phyloP scores from a whole-genome alignment of 441 rosid species.

The Bocquillonia castaneifolia region DNA sequence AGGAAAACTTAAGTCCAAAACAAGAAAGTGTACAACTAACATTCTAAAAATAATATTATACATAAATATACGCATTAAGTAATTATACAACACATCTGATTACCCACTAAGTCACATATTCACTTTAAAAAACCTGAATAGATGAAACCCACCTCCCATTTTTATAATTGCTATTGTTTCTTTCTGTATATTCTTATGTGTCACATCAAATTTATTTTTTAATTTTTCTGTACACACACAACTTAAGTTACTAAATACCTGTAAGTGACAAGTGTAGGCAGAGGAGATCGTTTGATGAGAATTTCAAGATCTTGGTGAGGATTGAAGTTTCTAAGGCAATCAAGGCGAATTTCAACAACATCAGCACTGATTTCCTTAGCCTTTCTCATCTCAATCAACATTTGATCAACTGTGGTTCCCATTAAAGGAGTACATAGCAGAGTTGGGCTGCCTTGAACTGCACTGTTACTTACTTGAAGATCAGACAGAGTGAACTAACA shows the following conservation, averaged over 20 bases:
- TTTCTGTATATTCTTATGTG: too few relatives aligned
- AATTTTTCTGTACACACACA: neutral
- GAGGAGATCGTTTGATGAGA: conserved; percentile 49
- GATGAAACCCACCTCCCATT: too few relatives aligned
- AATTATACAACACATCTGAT: too few relatives aligned
- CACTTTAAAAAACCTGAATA: neutral
- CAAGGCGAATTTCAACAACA: conserved; percentile 83
- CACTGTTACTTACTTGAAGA: too few relatives aligned
- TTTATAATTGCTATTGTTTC: too few relatives aligned
- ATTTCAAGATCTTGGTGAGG: conserved; percentile 43
- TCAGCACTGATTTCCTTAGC: conserved; percentile 74
- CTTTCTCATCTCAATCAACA: conserved; percentile 43
- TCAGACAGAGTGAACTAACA: too few relatives aligned
- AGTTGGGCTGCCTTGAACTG: conserved; percentile 50
- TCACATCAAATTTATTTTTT: too few relatives aligned
- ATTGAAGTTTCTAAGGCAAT: conserved; percentile 47
- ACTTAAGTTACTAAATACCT: conserved; percentile 35
- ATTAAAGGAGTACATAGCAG: conserved; percentile 76
- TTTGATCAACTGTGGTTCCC: conserved; percentile 59
- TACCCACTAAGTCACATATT: too few relatives aligned
- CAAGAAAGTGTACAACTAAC: too few relatives aligned
- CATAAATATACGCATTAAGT: too few relatives aligned
- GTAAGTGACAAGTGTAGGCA: conserved; percentile 86
- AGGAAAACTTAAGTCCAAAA: neutral
- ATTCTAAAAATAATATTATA: too few relatives aligned